Base-by-base conservation (phyloP, 129 eudicot species). In the Centella asiatica region DNA sequence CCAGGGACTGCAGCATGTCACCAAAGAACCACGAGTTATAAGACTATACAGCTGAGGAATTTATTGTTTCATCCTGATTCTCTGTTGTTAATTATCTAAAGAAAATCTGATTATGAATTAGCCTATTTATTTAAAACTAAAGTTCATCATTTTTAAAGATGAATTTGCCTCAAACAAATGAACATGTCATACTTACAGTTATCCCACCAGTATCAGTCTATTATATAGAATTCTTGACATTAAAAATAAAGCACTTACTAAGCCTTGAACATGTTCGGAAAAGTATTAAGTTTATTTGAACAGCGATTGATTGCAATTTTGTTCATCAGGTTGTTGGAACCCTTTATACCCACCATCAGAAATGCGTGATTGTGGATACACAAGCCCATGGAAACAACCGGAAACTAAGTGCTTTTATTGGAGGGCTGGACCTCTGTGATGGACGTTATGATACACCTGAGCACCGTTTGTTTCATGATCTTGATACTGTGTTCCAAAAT, bases 371-470 rank as follows among this genome's bases (percentile, higher is more conserved):
- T 56, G 89, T 82, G 53, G 95, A 85, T 62, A 70, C 86, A 32
- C 89, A 72, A 72, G 89, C 80, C 31, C 65, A 47, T 28, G 86
- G 89, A 37, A 86, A 79, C 47, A 82, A 79, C 81, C 69, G 95
- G 74, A 82, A 80, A 65, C 61, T 86, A 51, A 39, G 77, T 45
- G 84, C 95, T 36, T 86, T 82, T 68, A 63, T 86, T 20, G 95
- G 95, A 64, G 95, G 89, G 67, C 77, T 86, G 22, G 95, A 86
- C 64, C 82, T 86, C 31, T 82, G 86, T 33, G 81, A 83, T 57
- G 95, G 90, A 20, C 95, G 87, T 36, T 86, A 86, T 50, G 95
- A 86, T 59, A 86, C 95, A 60, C 89, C 95, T 34, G 76, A 77
- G 52, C 95, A 82, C 69, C 82, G 82, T 44, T 66, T 86, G 51